These are phyloP conservation scores for Pseudogymnoascus sp. DNA, from an alignment of 2,329 filamentous ascomycete genomes.

Conservation along the genomic window DNA sequence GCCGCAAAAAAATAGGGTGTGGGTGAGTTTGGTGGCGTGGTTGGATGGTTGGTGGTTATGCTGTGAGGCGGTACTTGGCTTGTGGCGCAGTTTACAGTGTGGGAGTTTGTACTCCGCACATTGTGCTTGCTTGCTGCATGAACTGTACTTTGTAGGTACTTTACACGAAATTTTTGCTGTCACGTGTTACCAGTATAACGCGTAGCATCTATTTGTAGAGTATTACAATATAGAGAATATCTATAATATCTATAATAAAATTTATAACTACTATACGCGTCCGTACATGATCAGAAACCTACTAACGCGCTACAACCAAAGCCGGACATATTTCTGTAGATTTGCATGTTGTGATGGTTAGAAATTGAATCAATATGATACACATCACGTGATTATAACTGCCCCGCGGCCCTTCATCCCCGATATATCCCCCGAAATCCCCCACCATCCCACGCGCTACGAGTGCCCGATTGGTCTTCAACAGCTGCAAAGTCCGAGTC, in stretches of 20 bases:
- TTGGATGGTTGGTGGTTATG: not conserved
- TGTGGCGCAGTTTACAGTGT: constrained; percentile 5
- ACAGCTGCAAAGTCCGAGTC: not conserved
- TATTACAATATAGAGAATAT: not conserved
- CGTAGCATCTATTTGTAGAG: not conserved
- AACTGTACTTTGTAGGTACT: not conserved
- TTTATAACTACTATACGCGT: not conserved
- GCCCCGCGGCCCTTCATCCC: not conserved
- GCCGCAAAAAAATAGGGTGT: not conserved
- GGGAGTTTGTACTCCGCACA: not conserved
- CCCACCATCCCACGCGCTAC: not conserved
- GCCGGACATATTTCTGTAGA: not conserved
- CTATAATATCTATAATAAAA: not conserved
- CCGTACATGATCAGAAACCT: not conserved
- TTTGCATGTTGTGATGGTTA: too few species aligned
- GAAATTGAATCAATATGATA: not conserved
- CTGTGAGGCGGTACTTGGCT: not conserved
- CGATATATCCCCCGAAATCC: not conserved
- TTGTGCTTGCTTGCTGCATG: not conserved
- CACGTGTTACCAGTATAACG: not conserved
- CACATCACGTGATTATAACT: not conserved
- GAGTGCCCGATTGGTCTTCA: not conserved
- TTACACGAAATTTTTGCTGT: not conserved
- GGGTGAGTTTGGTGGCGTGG: constrained; percentile 1
- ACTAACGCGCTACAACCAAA: not conserved